These are phyloP conservation scores for Penicillium fuscoglaucum DNA, from an alignment of 2,329 filamentous ascomycete genomes.

Conservation along the genomic window DNA sequence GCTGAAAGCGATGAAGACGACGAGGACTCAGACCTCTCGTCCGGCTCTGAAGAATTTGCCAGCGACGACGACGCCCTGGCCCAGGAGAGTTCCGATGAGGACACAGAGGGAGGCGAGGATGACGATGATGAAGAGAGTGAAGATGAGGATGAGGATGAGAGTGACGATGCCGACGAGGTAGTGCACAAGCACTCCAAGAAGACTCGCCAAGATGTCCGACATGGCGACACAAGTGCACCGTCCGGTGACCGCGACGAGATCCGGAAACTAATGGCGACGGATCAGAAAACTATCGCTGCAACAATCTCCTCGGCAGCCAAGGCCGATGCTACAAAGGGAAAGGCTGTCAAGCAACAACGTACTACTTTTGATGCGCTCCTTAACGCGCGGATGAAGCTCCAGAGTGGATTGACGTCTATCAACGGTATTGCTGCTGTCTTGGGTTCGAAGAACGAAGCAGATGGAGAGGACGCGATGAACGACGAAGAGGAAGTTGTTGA, in stretches of 20 bases:
- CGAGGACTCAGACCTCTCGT: conserved; percentile 26
- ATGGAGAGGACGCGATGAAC: conserved; percentile 39
- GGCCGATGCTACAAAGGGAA: conserved; percentile 77
- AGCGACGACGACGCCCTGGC: conserved; percentile 20
- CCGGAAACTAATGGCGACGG: conserved; percentile 66
- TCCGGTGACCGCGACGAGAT: conserved; percentile 58
- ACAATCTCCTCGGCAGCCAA: conserved; percentile 67
- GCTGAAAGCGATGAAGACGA: conserved; percentile 52
- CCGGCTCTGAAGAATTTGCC: conserved; percentile 19
- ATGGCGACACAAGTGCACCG: conserved; percentile 4
- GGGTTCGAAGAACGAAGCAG: conserved; percentile 33
- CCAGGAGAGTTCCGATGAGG: conserved; percentile 27
- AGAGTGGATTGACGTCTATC: conserved; percentile 81
- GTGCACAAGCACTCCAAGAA: conserved; percentile 18
- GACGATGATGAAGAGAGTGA: conserved; percentile 30
- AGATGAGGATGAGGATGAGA: conserved; percentile 22
- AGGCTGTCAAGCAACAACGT: conserved; percentile 81
- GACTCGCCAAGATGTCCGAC: background rate
- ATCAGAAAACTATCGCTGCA: conserved; percentile 65
- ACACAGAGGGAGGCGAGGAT: conserved; percentile 32
- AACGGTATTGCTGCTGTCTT: conserved; percentile 65
- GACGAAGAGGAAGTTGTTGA: conserved; percentile 26
- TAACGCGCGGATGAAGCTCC: conserved; percentile 86
- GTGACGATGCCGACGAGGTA: conserved; percentile 20
- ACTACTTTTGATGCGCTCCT: conserved; percentile 84